Evolutionary conservation across 2,329 filamentous ascomycete genomes (phyloP).

Genomic region (Plenodomus tracheiphilus): DNA sequence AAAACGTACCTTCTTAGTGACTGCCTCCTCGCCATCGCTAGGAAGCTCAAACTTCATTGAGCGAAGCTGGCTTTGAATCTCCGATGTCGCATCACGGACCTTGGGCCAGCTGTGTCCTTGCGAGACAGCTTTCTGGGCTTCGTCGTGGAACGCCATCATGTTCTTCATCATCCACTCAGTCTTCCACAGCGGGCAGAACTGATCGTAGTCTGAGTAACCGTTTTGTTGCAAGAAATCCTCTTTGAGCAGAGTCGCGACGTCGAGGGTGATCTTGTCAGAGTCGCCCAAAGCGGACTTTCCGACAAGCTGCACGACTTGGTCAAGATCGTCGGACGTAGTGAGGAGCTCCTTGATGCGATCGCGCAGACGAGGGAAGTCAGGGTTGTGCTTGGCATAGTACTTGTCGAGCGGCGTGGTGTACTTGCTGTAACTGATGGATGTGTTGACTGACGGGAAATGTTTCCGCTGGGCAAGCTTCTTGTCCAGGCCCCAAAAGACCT

Average conservation of each 20-base stretch:
- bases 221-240: conserved; percentile 99
- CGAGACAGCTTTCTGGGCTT: conserved; percentile 90
- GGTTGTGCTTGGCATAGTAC: conserved; percentile 91
- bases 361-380: conserved; percentile 90
- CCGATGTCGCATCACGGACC: conserved; percentile 85
- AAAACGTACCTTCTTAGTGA: conserved; percentile 76
- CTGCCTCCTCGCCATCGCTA: conserved; percentile 75
- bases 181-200: conserved; percentile 99
- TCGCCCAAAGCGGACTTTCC: conserved; percentile 97
- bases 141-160: conserved; percentile 97
- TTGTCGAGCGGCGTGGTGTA: conserved; percentile 87
- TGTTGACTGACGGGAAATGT: conserved; percentile 99
- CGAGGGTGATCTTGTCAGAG: conserved; percentile 96
- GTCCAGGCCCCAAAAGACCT: conserved; percentile 99
- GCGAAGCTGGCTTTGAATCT: conserved; percentile 82
- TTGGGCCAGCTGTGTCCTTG: conserved; percentile 92
- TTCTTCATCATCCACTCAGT: conserved; percentile 99
- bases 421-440: conserved; percentile 91
- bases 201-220: conserved; percentile 97
- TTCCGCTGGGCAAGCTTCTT: conserved; percentile 99
- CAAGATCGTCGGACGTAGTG: conserved; percentile 92
- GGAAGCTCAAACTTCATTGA: conserved; percentile 98
- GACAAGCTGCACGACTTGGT: conserved; percentile 97
- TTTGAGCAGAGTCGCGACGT: conserved; percentile 89
- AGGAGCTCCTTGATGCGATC: conserved; percentile 93